Conservation (phyloP, 2,329 filamentous ascomycete genomes). For the Colletotrichum tabaci region DNA sequence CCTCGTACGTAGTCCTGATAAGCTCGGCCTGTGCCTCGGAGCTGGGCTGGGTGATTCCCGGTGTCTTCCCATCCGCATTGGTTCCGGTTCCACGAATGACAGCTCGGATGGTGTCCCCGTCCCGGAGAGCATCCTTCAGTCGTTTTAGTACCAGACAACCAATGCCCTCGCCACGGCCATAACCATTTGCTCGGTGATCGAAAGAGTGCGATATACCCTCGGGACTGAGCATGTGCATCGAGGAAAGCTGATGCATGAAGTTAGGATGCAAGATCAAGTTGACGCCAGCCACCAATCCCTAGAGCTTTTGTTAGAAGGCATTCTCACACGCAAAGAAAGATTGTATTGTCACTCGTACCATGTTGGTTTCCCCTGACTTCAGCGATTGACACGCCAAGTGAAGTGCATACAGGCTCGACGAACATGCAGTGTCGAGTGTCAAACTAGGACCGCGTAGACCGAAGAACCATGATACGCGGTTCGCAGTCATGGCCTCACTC, state of each 20-base stretch:
- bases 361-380: conserved; percentile 48
- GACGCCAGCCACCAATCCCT: conserved; percentile 37
- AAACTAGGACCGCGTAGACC: conserved; percentile 50
- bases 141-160: conserved; percentile 58
- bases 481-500: conserved; percentile 42
- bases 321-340: too few relatives aligned
- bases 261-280: conserved; percentile 42
- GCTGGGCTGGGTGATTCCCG: conserved; percentile 58
- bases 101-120: conserved; percentile 55
- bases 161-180: conserved; percentile 60
- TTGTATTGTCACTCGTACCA: conserved; percentile 2
- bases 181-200: conserved; percentile 58
- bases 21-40: conserved; percentile 51
- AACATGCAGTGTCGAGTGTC: conserved; percentile 55
- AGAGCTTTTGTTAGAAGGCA: background rate
- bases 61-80: conserved; percentile 53
- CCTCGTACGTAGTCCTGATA: conserved; percentile 20
- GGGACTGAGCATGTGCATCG: conserved; percentile 42
- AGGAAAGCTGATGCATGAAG: conserved; percentile 35
- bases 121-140: conserved; percentile 56
- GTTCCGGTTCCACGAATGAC: conserved; percentile 50
- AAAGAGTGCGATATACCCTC: conserved; percentile 46
- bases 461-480: conserved; percentile 45
- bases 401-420: conserved; percentile 50
- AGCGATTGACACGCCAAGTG: conserved; percentile 52